These are phyloP conservation scores for Apophysomyces variabilis DNA, from an alignment of 371 early-diverging fungal genomes.

Conservation along the genomic window DNA sequence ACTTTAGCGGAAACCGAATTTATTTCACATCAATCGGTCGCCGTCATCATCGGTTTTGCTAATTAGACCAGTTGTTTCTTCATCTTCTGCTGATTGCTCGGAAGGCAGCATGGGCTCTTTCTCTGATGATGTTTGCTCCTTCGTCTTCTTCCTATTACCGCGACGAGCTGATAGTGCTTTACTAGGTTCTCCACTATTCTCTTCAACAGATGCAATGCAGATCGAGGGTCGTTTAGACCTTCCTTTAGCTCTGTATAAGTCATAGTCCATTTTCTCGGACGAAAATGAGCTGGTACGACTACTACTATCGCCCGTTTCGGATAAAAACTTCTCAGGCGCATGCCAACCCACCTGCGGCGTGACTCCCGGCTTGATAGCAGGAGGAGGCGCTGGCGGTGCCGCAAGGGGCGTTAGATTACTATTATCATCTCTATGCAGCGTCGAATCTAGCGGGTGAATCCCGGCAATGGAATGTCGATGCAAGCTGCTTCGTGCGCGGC, in stretches of 20 bases:
- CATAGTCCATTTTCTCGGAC: constrained; percentile 11
- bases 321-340: neutral
- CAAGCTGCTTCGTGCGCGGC: neutral
- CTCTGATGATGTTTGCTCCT: constrained; percentile 3
- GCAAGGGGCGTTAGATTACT: neutral
- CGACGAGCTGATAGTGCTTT: neutral
- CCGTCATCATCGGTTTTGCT: neutral
- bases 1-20: neutral
- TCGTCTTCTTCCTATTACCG: neutral
- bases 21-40: neutral
- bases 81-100: neutral
- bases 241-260: constrained; percentile 1
- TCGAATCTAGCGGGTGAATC: constrained; percentile 23
- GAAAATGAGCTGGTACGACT: constrained; percentile 1
- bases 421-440: constrained; percentile 6
- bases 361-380: constrained; percentile 1
- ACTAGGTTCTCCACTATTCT: neutral
- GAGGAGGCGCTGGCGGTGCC: constrained; percentile 17
- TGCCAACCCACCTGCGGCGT: neutral
- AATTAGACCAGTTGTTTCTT: neutral
- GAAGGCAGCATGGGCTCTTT: constrained; percentile 1
- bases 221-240: neutral
- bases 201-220: neutral
- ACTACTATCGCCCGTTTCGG: neutral
- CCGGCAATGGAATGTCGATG: constrained; percentile 2